Conservation (phyloP, 208 protist species). For the Plasmodiophora brassicae region DNA sequence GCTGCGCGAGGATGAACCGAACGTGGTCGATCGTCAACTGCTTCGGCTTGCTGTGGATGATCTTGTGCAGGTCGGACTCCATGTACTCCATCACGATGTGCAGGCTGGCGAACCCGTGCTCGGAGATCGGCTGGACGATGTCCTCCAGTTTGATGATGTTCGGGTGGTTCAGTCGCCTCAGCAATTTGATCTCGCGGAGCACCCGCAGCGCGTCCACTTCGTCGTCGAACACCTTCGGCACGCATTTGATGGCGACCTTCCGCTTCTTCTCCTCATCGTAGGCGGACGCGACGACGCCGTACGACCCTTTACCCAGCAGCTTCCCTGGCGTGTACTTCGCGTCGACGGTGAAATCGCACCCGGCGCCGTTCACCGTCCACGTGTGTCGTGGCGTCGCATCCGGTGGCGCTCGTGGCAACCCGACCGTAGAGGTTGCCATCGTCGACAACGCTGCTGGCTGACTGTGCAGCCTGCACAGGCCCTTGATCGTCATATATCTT, state of each 20-base stretch:
- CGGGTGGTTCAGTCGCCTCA: slow-evolving; percentile 49
- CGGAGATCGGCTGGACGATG: slow-evolving; percentile 64
- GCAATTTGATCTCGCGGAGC: slow-evolving; percentile 85
- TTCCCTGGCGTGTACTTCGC: slow-evolving; percentile 36
- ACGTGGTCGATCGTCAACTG: slow-evolving; percentile 12
- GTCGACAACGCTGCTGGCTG: no score
- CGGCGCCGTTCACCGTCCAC: not conserved
- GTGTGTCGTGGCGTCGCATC: not conserved
- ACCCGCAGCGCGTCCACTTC: slow-evolving; percentile 80
- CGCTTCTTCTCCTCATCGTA: not conserved
- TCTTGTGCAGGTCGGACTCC: slow-evolving; percentile 84
- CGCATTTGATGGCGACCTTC: slow-evolving; percentile 39
- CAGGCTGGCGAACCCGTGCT: slow-evolving; percentile 18
- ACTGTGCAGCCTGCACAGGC: no score
- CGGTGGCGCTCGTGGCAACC: no score
- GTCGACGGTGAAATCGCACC: slow-evolving; percentile 11
- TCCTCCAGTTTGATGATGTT: slow-evolving; percentile 39
- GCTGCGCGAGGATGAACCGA: slow-evolving; percentile 57
- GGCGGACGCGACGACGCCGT: slow-evolving; percentile 40
- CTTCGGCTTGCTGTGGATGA: not conserved
- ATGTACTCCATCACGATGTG: slow-evolving; percentile 90
- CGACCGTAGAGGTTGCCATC: no score
- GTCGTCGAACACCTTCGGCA: slow-evolving; percentile 87
- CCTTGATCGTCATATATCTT: no score
- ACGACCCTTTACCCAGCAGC: slow-evolving; percentile 44